Base-by-base conservation (phyloP, 2,329 filamentous ascomycete species). In the Grosmannia serpens region DNA sequence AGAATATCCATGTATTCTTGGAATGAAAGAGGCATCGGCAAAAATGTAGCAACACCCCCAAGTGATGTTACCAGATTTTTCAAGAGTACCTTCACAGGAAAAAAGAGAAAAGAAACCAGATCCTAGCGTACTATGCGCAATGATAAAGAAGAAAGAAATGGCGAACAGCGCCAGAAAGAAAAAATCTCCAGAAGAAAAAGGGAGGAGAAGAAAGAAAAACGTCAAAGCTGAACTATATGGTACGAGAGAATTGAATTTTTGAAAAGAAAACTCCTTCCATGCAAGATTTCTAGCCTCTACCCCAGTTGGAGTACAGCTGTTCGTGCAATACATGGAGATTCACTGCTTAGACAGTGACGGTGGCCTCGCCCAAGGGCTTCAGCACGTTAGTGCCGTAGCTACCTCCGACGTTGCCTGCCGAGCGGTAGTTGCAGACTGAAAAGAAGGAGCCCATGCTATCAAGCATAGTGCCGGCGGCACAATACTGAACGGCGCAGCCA, bases 361-460 rank as follows among this genome's bases (percentile, higher is more conserved):
- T 63, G 50, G 67, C 56, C 61, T 73, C 64, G 59, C 70, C 70
- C 53, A 71, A 66, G 44, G 80, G 74, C 46, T 65, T 62, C 54
- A 75, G 65, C 44, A 84, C 77, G 67, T 84, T 83, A 15, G 62
- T 61, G 60, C 65, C 76, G 63, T 81, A 83, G 33, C 67, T 61
- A 61, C 79, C 80, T 49, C 70, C 75, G 52, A 77, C 72, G 71
- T 84, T 83, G 64, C 80, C 80, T 80, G 31, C 75, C 62, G 84
- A 79, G 64, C 74, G 76, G 77, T 96, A 96, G 81, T 96, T 92
- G 85, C 90, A 96, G 67, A 95, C 89, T 33, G 88, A 91, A 77
- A 83, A 90, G 74, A 81, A 84, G n/a, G 84, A 73, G 44, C 77
- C 78, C 75, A 83, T 71, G 64, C 60, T 64, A 26, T 68, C 62